Conservation (phyloP, 176 grass and related monocot genomes). For the Lolium multiflorum region DNA sequence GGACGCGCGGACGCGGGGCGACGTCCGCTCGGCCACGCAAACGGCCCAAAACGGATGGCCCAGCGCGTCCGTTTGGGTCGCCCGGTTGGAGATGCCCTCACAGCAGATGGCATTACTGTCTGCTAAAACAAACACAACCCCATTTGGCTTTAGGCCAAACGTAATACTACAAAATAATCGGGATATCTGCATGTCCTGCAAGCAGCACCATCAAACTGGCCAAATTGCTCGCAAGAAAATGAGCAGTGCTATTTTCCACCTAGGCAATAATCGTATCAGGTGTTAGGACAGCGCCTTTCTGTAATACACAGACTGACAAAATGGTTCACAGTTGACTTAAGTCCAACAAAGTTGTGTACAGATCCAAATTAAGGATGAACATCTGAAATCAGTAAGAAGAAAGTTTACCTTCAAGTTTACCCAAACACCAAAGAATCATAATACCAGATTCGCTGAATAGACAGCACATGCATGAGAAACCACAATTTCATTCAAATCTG, state of each 20-base stretch:
- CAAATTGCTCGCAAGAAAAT: not conserved
- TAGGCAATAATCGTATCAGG: not conserved
- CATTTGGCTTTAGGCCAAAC: not conserved
- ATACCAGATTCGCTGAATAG: not conserved
- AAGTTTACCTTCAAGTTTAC: slow-evolving; percentile 14
- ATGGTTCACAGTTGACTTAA: not conserved
- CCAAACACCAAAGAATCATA: not conserved
- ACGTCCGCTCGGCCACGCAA: too few relatives aligned
- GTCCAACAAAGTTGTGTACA: not conserved
- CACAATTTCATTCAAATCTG: not conserved
- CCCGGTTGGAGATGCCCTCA: too few relatives aligned
- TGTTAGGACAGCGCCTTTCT: not conserved
- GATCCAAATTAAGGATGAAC: not conserved
- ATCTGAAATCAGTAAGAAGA: not conserved
- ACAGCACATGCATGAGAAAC: not conserved
- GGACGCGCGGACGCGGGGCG: too few relatives aligned
- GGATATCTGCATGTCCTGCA: not conserved
- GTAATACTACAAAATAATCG: not conserved
- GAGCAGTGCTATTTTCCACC: not conserved
- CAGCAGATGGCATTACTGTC: not conserved
- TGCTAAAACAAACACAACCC: not conserved
- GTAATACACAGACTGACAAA: not conserved
- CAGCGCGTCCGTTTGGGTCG: too few relatives aligned
- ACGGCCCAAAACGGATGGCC: too few relatives aligned
- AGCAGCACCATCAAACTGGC: not conserved